Evolutionary conservation across 108 stramenopile species (phyloP), one percentile per base, ranked within the genome.

Genomic region (Cylindrotheca closterium): DNA sequence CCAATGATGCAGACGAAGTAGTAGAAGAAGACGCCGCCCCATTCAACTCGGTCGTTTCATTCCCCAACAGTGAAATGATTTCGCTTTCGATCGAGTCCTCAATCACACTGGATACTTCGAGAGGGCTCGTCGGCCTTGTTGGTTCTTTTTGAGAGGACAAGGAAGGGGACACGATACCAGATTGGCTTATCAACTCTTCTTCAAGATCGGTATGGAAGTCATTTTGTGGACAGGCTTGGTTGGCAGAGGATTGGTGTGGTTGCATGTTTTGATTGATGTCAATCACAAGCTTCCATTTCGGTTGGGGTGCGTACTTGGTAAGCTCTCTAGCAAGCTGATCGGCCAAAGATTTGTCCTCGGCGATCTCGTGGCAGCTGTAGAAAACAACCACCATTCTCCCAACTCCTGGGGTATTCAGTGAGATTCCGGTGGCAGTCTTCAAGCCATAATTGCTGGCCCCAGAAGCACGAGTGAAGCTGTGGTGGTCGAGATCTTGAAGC

Each of bases 231-330:
- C n/a, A n/a, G n/a, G n/a, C n/a, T n/a, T n/a, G n/a, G n/a, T n/a
- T n/a, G n/a, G n/a, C n/a, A n/a, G n/a, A n/a, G n/a, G n/a, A n/a
- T n/a, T n/a, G n/a, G n/a, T n/a, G n/a, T n/a, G n/a, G n/a, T n/a
- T n/a, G n/a, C n/a, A n/a, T n/a, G n/a, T 18, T 23, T 17, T 53
- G 48, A 10, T 3, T 23, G 1, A 83, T 69, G 47, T 88, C 87
- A n/a, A 88, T 71, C 2, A 78, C 79, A 8, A 88, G 66, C 31
- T 79, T 80, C 87, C 87, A 88, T 27, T 75, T 75, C 0, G 87
- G 87, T 25, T 73, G 70, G 8, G 87, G 87, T 37, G 47, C 29
- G 46, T 72, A 74, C 21, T 48, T 65, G 22, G 69, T 29, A 18
- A 83, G 63, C 15, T 65, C 73, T 5, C 53, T 47, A 18, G 73